Evolutionary conservation across 75 land plant species (phyloP).

Genomic region (Selaginella tamariscina): DNA sequence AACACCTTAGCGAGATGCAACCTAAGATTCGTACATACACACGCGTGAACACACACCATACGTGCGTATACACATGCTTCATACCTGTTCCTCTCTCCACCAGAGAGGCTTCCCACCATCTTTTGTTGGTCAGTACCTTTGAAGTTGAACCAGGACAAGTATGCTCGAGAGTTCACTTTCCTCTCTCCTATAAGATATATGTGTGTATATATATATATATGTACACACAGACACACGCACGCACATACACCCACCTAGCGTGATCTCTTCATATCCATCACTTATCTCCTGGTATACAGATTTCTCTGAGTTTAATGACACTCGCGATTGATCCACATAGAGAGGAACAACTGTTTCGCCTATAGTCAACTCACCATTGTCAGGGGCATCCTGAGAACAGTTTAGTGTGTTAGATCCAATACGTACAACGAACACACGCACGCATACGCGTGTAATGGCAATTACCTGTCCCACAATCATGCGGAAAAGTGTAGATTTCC

Average conservation of each 20-base stretch:
- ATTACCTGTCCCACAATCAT: conserved; percentile 31
- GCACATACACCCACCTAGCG: conserved; percentile 6
- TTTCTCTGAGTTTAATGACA: conserved; percentile 15
- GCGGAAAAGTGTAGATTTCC: conserved; percentile 26
- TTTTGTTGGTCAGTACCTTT: conserved; percentile 27
- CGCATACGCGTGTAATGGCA: neutral
- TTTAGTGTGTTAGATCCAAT: neutral
- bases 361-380: conserved; percentile 18
- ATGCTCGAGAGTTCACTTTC: conserved; percentile 21
- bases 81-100: conserved; percentile 28
- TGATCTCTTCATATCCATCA: conserved; percentile 20
- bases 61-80: too few species aligned
- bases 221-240: neutral
- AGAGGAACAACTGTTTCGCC: conserved; percentile 28
- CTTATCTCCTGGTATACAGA: conserved; percentile 23
- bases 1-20: conserved; percentile 27
- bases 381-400: conserved; percentile 17
- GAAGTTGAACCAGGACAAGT: conserved; percentile 32
- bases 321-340: conserved; percentile 28
- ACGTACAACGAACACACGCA: neutral
- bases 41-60: too few species aligned
- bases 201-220: neutral
- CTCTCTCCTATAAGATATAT: conserved; percentile 15
- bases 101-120: conserved; percentile 25
- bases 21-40: too few species aligned